Conservation (phyloP, 2,329 filamentous ascomycete species). For the Thielaviopsis euricoi region DNA sequence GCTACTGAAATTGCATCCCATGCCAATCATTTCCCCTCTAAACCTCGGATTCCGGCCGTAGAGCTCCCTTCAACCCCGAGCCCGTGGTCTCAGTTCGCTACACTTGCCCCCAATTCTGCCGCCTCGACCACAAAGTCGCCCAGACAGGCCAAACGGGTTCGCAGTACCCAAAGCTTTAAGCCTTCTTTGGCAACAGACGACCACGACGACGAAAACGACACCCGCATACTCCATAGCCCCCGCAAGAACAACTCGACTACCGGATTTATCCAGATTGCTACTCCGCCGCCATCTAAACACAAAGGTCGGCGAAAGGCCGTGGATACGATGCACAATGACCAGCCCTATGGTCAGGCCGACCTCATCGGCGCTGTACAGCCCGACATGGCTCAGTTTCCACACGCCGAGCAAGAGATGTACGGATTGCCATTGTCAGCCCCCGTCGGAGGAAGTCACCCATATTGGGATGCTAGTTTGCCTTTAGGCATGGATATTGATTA, state of each 20-base stretch:
- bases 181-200: conserved; percentile 3
- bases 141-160: not conserved
- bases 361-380: conserved; percentile 32
- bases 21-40: conserved; percentile 43
- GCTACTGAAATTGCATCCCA: conserved; percentile 39
- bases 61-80: conserved; percentile 42
- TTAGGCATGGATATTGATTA: conserved; percentile 44
- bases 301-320: conserved; percentile 23
- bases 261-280: conserved; percentile 30
- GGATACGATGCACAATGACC: conserved; percentile 39
- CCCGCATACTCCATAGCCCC: not conserved
- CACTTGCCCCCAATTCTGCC: not conserved
- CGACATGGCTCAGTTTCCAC: conserved; percentile 30
- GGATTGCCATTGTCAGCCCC: conserved; percentile 44
- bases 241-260: conserved; percentile 12
- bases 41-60: conserved; percentile 39
- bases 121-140: not conserved
- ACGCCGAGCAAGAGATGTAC: conserved; percentile 37
- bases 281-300: conserved; percentile 40
- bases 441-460: conserved; percentile 31
- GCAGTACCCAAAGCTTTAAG: not conserved
- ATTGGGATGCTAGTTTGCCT: conserved; percentile 37
- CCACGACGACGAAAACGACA: not conserved
- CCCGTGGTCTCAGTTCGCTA: not conserved
- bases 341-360: conserved; percentile 34